Conservation (phyloP, 2,329 filamentous ascomycete species). For the Dichotomopilus funicola region DNA sequence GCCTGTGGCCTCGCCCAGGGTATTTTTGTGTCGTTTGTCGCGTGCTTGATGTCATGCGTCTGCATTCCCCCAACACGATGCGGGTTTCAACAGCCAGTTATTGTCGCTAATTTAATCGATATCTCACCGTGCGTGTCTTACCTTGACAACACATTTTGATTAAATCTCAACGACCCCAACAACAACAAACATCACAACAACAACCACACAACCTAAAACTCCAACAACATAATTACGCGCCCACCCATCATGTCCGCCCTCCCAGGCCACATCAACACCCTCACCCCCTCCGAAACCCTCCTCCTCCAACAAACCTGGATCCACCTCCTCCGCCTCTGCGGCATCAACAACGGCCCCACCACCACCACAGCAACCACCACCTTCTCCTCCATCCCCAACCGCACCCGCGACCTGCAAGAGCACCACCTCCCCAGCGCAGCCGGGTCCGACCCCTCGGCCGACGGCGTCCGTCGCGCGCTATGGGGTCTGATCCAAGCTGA, state of each 20-base stretch:
- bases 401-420: neutral
- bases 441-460: neutral
- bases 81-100: too few relatives aligned
- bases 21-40: too few relatives aligned
- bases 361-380: neutral
- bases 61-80: too few relatives aligned
- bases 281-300: neutral
- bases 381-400: neutral
- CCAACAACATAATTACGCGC: too few relatives aligned
- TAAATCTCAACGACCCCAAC: too few relatives aligned
- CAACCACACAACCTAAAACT: too few relatives aligned
- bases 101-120: too few relatives aligned
- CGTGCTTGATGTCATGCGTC: too few relatives aligned
- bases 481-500: slow-evolving; percentile 10
- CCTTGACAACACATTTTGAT: too few relatives aligned
- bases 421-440: neutral
- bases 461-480: slow-evolving; percentile 2
- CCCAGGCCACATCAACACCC: slow-evolving; percentile 7
- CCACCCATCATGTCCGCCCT: neutral
- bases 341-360: neutral
- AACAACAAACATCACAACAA: too few relatives aligned
- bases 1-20: too few relatives aligned
- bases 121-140: too few relatives aligned
- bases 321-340: slow-evolving; percentile 12
- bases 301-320: slow-evolving; percentile 12